Conservation (phyloP, 352 stramenopile genomes). For the Hyaloperonospora arabidopsidis region DNA sequence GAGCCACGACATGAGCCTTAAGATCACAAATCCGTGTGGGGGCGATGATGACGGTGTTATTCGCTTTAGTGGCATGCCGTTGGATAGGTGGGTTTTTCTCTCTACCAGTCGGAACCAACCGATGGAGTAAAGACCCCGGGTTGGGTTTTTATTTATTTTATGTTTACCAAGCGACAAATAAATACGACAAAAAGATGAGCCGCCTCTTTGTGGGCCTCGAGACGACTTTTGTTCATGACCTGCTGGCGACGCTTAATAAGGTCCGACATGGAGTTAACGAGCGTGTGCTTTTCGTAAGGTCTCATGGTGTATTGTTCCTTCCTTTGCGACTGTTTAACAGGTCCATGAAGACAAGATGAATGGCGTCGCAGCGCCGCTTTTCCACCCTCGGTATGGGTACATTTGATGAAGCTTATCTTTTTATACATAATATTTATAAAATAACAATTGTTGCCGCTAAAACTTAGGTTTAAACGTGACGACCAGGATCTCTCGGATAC, state of each 20-base stretch:
- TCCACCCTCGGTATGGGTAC: conserved; percentile 58
- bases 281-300: not conserved
- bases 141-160: too few species aligned
- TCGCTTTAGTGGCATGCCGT: conserved; percentile 6
- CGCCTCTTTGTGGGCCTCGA: conserved; percentile 73
- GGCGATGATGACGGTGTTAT: not conserved
- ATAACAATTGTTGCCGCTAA: not conserved
- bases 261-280: conserved; percentile 11
- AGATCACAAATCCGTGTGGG: not conserved
- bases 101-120: conserved; percentile 4
- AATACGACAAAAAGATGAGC: conserved; percentile 16
- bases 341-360: conserved; percentile 73
- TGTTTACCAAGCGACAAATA: not conserved
- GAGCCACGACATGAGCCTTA: conserved; percentile 6
- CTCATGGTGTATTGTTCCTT: conserved; percentile 2
- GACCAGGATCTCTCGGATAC: conserved; percentile 48
- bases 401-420: not conserved
- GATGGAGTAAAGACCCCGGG: too few species aligned
- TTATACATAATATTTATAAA: not conserved
- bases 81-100: not conserved
- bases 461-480: conserved; percentile 59
- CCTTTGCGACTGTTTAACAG: too few species aligned
- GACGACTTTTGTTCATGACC: conserved; percentile 64
- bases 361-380: conserved; percentile 68
- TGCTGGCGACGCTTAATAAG: conserved; percentile 55